Evolutionary conservation across 2,329 filamentous ascomycete species (phyloP).

Genomic region (Trichoderma cornu-damae): DNA sequence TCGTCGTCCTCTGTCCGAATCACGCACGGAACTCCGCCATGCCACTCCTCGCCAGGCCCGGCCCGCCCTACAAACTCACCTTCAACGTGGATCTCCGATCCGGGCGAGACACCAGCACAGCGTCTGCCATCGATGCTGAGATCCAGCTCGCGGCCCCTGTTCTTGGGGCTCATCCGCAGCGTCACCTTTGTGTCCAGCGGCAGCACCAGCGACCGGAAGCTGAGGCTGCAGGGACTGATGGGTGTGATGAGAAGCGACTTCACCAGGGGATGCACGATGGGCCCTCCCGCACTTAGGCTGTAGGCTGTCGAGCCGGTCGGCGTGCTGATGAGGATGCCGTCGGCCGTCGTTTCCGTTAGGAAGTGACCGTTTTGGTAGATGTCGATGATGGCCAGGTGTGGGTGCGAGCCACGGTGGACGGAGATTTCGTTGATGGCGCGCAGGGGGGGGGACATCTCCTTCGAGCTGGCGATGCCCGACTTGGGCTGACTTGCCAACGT

Average conservation of each 20-base stretch:
- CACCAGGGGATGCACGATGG: conserved; percentile 90
- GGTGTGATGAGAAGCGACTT: conserved; percentile 84
- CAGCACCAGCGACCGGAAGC: conserved; percentile 85
- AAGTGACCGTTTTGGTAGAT: conserved; percentile 86
- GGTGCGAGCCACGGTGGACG: conserved; percentile 82
- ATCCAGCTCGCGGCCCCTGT: conserved; percentile 69
- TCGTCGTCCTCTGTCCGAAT: conserved; percentile 75
- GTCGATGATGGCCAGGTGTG: conserved; percentile 86
- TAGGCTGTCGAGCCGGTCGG: conserved; percentile 96
- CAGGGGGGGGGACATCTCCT: conserved; percentile 40
- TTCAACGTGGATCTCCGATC: conserved; percentile 81
- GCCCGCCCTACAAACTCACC: conserved; percentile 66
- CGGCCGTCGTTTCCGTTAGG: conserved; percentile 87
- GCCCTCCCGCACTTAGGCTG: conserved; percentile 84
- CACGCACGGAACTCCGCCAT: conserved; percentile 85
- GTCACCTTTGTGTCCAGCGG: conserved; percentile 81
- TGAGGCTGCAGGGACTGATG: conserved; percentile 87
- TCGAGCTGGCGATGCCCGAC: conserved; percentile 36
- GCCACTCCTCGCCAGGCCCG: conserved; percentile 47
- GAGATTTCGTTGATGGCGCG: conserved; percentile 92
- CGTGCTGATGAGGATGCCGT: conserved; percentile 90
- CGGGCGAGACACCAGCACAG: conserved; percentile 61
- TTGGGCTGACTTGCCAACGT: conserved; percentile 44
- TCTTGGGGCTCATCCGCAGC: conserved; percentile 74
- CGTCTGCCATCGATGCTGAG: conserved; percentile 74